Evolutionary conservation across 2,329 filamentous ascomycete genomes (phyloP), one percentile per base, ranked within the genome.

Genomic region (Fusarium sp.): DNA sequence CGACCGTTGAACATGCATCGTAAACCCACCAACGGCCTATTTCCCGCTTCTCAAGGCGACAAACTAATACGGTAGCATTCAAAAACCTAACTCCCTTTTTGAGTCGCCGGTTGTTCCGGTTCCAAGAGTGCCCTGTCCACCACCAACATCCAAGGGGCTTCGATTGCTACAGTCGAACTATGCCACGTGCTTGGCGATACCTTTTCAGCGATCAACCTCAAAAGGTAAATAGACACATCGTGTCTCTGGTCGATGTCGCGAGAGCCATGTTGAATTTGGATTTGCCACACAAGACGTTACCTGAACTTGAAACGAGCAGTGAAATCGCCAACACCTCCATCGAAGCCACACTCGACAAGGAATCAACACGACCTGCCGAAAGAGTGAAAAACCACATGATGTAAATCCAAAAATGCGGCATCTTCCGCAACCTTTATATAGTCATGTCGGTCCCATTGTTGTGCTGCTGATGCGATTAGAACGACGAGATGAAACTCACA

Each of bases 231-330:
- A 24, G 45, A 27, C 12, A 8, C n/a, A 65, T 73, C 4, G 54
- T 74, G 16, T 74, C 73, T 3, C 25, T 74, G 14, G 61, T 72
- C 20, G 62, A 72, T 12, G 27, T 75, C 2, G 63, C 59, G 12
- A 63, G 61, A 44, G 49, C 29, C 5, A 67, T 57, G 55, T 30
- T 57, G 10, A 20, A 34, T 29, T 45, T 69, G 10, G 25, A 40
- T 29, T 37, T 55, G 34, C 55, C 55, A 18, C 52, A 34, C 13
- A 53, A 40, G 12, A 5, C 45, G 14, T 37, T 40, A 42, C 29
- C 29, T 6, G 46, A 61, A 18, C 29, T 37, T 13, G 47, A 42
- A 40, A 52, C 46, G 27, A 47, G 18, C 13, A 34, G 61, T 20
- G 30, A 29, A 10, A n/a, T 57, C 24, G 30, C 48, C 18, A 12